Conservation (phyloP, 2,329 filamentous ascomycete species). For the Aquanectria penicillioides region DNA sequence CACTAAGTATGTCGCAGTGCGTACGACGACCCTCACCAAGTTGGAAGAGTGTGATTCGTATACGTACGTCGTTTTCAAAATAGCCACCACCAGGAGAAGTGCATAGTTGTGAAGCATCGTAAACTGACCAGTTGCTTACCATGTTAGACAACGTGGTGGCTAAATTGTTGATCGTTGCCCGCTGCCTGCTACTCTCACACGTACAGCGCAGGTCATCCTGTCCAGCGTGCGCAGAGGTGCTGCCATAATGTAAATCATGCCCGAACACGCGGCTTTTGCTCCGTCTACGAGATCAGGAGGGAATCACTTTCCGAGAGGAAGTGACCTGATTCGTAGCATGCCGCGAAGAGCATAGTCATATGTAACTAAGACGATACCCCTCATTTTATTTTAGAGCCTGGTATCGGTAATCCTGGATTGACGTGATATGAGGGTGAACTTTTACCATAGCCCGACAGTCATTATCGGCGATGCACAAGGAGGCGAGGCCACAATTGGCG, state of each 20-base stretch:
- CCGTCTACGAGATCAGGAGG: slow-evolving; percentile 21
- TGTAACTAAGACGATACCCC: background rate
- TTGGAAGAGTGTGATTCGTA: slow-evolving; percentile 1
- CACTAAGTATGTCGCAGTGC: slow-evolving; percentile 4
- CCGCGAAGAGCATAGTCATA: background rate
- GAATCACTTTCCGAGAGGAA: background rate
- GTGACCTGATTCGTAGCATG: background rate
- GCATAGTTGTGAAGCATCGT: background rate
- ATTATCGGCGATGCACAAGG: slow-evolving; percentile 15
- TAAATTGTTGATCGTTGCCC: slow-evolving; percentile 17
- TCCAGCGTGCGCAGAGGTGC: slow-evolving; percentile 6
- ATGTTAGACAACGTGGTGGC: background rate
- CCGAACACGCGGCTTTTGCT: slow-evolving; percentile 6
- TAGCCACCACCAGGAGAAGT: background rate
- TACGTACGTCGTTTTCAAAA: background rate
- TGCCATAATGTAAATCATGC: slow-evolving; percentile 28
- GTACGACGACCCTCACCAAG: background rate
- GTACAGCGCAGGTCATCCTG: background rate
- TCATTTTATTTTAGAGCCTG: slow-evolving; percentile 27
- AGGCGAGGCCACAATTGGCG: slow-evolving; percentile 2
- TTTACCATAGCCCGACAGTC: slow-evolving; percentile 30
- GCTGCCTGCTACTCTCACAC: background rate
- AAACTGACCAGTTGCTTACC: background rate
- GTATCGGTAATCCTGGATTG: slow-evolving; percentile 18
- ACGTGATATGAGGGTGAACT: slow-evolving; percentile 16